Conservation (phyloP, 1,139 yeast species). For the Candida albicans region DNA sequence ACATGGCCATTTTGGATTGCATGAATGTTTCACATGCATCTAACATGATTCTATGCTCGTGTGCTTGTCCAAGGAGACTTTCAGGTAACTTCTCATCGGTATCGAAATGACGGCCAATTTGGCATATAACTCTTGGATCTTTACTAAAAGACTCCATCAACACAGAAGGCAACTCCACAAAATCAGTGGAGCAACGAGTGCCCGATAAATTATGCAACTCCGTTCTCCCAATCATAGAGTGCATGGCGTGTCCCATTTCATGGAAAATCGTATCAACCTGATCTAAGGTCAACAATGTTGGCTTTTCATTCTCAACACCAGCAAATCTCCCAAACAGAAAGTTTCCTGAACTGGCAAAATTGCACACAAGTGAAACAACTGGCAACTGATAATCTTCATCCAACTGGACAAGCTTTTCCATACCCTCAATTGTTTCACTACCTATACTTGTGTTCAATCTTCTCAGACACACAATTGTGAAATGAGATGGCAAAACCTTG, state of each 20-base stretch:
- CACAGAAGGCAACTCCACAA: constrained; percentile 94
- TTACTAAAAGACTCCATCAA: constrained; percentile 91
- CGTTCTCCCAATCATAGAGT: constrained; percentile 93
- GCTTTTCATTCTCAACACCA: constrained; percentile 24
- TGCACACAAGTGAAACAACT: constrained; percentile 85
- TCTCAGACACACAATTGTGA: constrained; percentile 94
- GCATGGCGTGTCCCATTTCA: constrained; percentile 99
- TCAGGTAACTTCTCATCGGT: constrained; percentile 65
- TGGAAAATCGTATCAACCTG: constrained; percentile 95
- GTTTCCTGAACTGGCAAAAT: constrained; percentile 51
- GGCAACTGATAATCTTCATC: constrained; percentile 74
- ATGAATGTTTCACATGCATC: constrained; percentile 77
- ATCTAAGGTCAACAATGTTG: constrained; percentile 58
- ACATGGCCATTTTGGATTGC: constrained; percentile 85
- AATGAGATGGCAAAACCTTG: constrained; percentile 79
- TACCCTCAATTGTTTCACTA: constrained; percentile 25
- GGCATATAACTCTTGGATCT: constrained; percentile 70
- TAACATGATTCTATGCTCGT: constrained; percentile 53
- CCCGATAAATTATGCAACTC: constrained; percentile 90
- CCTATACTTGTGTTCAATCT: constrained; percentile 33
- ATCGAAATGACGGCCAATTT: constrained; percentile 72
- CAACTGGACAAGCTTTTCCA: constrained; percentile 51
- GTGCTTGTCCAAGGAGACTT: constrained; percentile 50
- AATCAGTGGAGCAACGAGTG: constrained; percentile 93
- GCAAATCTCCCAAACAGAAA: constrained; percentile 26